These are phyloP conservation scores for Talaromyces sp. DNA, from an alignment of 2,329 filamentous ascomycete species.

Conservation along the genomic window DNA sequence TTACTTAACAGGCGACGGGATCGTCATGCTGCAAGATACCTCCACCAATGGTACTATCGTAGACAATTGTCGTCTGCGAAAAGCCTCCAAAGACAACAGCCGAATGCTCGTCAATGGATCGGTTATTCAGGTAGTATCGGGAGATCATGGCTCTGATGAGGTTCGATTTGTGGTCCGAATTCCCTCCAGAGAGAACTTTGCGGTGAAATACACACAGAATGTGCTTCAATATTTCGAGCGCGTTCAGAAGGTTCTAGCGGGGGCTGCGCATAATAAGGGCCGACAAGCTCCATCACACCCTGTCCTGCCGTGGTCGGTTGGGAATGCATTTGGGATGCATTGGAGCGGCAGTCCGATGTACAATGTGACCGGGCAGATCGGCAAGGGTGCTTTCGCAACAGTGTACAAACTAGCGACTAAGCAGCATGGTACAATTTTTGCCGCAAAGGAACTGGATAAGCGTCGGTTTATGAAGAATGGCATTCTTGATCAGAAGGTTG, in stretches of 20 bases:
- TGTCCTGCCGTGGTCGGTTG: conserved; percentile 37
- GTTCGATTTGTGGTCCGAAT: conserved; percentile 85
- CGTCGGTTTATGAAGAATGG: conserved; percentile 91
- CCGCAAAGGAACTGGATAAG: conserved; percentile 94
- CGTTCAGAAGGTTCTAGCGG: conserved; percentile 29
- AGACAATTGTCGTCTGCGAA: conserved; percentile 69
- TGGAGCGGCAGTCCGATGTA: conserved; percentile 83
- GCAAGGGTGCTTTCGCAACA: conserved; percentile 91
- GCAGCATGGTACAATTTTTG: conserved; percentile 78
- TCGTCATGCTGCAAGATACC: conserved; percentile 88
- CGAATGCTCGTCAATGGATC: conserved; percentile 73
- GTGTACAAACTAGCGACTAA: conserved; percentile 90
- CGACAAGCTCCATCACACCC: conserved; percentile 29
- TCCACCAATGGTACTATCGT: conserved; percentile 97
- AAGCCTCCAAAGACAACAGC: conserved; percentile 50
- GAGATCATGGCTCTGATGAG: conserved; percentile 57
- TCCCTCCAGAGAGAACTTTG: conserved; percentile 72
- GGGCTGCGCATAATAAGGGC: conserved; percentile 23
- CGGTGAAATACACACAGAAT: conserved; percentile 68
- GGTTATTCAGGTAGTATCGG: conserved; percentile 68
- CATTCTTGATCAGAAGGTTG: conserved; percentile 83
- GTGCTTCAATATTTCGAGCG: conserved; percentile 66
- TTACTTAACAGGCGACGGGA: conserved; percentile 80
- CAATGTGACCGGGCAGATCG: conserved; percentile 78
- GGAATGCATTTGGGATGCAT: conserved; percentile 65